Percentiles rank a stretch among this genome's conserved stretches.
These are phyloP conservation scores for Trypanosoma mega DNA, from an alignment of 208 protist species.

Conservation along the genomic window DNA sequence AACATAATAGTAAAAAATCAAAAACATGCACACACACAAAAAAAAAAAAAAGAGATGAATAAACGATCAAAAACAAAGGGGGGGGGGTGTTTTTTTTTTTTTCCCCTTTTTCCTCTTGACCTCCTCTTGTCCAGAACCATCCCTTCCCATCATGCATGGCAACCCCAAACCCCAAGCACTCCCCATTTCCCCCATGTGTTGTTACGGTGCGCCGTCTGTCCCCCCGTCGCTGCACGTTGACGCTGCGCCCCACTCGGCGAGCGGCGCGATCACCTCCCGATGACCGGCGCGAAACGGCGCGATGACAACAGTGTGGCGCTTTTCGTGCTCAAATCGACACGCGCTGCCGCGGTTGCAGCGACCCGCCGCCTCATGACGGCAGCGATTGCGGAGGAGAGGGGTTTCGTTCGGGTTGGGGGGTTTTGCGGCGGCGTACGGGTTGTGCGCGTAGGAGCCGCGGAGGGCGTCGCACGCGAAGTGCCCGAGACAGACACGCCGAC, in stretches of 20 bases:
- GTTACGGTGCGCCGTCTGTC: too few relatives aligned
- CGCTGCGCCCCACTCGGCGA: constrained; percentile 19
- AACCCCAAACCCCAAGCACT: too few relatives aligned
- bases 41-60: constrained; percentile 7
- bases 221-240: too few relatives aligned
- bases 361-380: constrained; percentile 54
- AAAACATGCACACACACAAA: constrained; percentile 15
- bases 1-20: constrained; percentile 14
- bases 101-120: neutral
- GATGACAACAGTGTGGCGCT: constrained; percentile 37
- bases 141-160: too few relatives aligned
- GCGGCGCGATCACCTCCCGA: constrained; percentile 38
- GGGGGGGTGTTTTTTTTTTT: neutral
- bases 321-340: constrained; percentile 59
- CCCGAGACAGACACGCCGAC: too few relatives aligned
- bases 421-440: constrained; percentile 9
- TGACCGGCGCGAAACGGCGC: constrained; percentile 31
- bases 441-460: constrained; percentile 24
- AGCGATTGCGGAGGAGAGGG: constrained; percentile 36
- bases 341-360: constrained; percentile 61
- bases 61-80: constrained; percentile 4
- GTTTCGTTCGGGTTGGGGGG: neutral
- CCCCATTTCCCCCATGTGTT: too few relatives aligned
- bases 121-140: neutral
- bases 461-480: too few relatives aligned